A percentile compares a stretch with the other conserved stretches of the same genome.
Evolutionary conservation across 345 rosid species (phyloP).

Genomic region (Atalantia buxifolia): DNA sequence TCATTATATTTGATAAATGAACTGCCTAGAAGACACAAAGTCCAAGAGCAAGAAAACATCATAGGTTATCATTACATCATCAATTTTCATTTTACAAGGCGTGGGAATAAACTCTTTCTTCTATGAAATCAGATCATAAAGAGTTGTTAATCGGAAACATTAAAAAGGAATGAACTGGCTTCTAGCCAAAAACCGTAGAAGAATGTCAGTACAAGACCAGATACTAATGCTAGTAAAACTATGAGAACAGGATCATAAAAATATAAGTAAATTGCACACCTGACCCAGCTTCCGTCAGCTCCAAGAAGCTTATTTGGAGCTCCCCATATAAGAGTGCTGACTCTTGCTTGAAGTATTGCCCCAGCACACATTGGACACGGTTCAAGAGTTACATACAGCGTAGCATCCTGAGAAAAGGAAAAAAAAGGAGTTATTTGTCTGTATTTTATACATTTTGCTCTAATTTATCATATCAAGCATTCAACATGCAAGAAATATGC

Average conservation of each 20-base stretch:
- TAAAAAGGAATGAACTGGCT: not conserved
- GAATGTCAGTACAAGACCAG: not conserved
- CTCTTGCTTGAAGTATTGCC: constrained; percentile 94
- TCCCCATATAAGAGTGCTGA: constrained; percentile 91
- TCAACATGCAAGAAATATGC: not conserved
- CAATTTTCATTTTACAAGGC: not conserved
- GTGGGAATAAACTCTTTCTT: not conserved
- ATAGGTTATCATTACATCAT: not conserved
- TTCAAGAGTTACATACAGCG: constrained; percentile 92
- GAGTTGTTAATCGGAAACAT: not conserved
- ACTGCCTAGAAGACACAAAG: not conserved
- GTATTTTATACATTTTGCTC: not conserved
- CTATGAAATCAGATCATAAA: not conserved
- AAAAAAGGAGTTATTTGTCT: not conserved
- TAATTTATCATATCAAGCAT: not conserved
- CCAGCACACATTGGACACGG: constrained; percentile 99
- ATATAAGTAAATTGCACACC: constrained; percentile 35
- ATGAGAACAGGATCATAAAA: not conserved
- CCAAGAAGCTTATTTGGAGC: constrained; percentile 99
- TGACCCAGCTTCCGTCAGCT: constrained; percentile 97
- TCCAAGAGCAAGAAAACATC: too few relatives aligned
- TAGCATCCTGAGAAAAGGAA: constrained; percentile 46
- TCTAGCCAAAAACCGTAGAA: not conserved
- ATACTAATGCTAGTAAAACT: not conserved
- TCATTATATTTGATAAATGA: not conserved